These are phyloP conservation scores for Bimuria novae-zelandiae DNA, from an alignment of 2,329 filamentous ascomycete species.

Conservation along the genomic window DNA sequence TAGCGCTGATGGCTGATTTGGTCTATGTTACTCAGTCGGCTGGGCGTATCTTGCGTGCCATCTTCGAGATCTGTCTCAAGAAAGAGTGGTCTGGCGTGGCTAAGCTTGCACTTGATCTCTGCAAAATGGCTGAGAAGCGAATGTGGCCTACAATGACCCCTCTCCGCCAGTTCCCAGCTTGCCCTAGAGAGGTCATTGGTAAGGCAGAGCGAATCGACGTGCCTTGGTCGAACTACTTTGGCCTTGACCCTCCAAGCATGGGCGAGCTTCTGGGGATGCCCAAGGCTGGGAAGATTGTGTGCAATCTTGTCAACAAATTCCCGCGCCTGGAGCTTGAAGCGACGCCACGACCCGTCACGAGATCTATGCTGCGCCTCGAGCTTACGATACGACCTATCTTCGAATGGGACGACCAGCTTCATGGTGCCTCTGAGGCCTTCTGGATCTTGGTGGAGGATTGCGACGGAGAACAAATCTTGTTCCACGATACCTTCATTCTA, in stretches of 20 bases:
- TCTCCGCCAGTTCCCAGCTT: slow-evolving; percentile 80
- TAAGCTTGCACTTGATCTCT: slow-evolving; percentile 88
- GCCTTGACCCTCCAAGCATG: slow-evolving; percentile 94
- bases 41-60: slow-evolving; percentile 89
- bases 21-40: slow-evolving; percentile 98
- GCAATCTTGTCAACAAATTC: slow-evolving; percentile 86
- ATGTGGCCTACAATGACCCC: slow-evolving; percentile 99
- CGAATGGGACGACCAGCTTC: slow-evolving; percentile 88
- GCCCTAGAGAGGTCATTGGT: slow-evolving; percentile 81
- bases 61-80: slow-evolving; percentile 97
- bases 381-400: slow-evolving; percentile 93
- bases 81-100: slow-evolving; percentile 95
- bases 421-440: slow-evolving; percentile 88
- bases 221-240: slow-evolving; percentile 91
- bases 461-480: slow-evolving; percentile 93
- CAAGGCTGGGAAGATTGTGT: slow-evolving; percentile 83
- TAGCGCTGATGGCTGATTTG: slow-evolving; percentile 97
- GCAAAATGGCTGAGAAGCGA: slow-evolving; percentile 98
- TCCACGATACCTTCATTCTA: slow-evolving; percentile 91
- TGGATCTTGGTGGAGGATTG: slow-evolving; percentile 98
- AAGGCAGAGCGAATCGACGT: slow-evolving; percentile 96
- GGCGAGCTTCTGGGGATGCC: slow-evolving; percentile 90
- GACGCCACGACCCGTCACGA: slow-evolving; percentile 90
- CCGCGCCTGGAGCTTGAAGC: slow-evolving; percentile 91
- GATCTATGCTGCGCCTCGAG: slow-evolving; percentile 89